These are phyloP conservation scores for Vanilla planifolia DNA, from an alignment of 106 monocot species.

Conservation along the genomic window DNA sequence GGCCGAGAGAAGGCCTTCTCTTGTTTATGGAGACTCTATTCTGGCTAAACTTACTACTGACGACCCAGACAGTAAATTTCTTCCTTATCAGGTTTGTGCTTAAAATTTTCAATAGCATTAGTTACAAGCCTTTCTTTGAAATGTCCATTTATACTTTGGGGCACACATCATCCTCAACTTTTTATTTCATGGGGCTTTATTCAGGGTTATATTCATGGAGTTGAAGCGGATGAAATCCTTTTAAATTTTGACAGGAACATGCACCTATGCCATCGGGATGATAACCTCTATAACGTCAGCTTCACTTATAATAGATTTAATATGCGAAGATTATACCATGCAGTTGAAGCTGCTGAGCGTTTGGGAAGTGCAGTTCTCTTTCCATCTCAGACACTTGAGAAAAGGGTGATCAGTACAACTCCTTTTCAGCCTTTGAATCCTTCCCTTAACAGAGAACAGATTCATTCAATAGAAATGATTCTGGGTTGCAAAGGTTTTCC, in stretches of 20 bases:
- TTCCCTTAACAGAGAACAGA: slow-evolving; percentile 68
- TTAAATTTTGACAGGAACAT: slow-evolving; percentile 52
- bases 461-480: slow-evolving; percentile 57
- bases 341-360: slow-evolving; percentile 46
- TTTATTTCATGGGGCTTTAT: not conserved
- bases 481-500: slow-evolving; percentile 76
- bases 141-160: not conserved
- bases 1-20: slow-evolving; percentile 89
- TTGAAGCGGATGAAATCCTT: slow-evolving; percentile 87
- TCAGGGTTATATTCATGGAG: slow-evolving; percentile 82
- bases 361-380: slow-evolving; percentile 57
- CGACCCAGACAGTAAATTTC: slow-evolving; percentile 3
- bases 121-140: too few species aligned
- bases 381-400: slow-evolving; percentile 26
- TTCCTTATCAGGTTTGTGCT: slow-evolving; percentile 50
- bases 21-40: slow-evolving; percentile 73
- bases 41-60: slow-evolving; percentile 35
- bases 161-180: not conserved
- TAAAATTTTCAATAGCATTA: not conserved
- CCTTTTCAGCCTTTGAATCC: slow-evolving; percentile 38
- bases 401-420: slow-evolving; percentile 26
- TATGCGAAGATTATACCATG: slow-evolving; percentile 77
- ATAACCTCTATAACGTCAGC: slow-evolving; percentile 57
- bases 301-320: slow-evolving; percentile 82
- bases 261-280: slow-evolving; percentile 40